Evolutionary conservation across 768 basidiomycete genomes (phyloP), one percentile per base, ranked within the genome.

Genomic region (Suillus occidentalis): DNA sequence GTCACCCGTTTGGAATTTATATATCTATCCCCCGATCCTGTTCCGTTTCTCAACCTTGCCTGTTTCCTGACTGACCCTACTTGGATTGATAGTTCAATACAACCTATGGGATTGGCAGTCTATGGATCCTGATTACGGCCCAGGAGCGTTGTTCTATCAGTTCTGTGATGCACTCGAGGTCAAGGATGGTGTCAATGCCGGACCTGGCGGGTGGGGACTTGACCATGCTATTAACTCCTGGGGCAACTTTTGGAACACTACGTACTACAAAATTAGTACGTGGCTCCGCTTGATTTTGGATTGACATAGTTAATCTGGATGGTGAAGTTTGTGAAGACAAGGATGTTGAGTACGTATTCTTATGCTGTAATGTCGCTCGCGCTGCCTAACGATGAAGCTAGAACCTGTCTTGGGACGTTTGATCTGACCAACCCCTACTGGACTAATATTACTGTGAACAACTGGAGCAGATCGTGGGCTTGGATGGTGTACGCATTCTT

Each of bases 51-150:
- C 55, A 8, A 37, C 5, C 22, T 57, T 36, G 10, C 14, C n/a
- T n/a, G 7, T 12, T n/a, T 58, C 16, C 22, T 25, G 2, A 39
- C 56, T 58, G 16, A 39, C 13, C 16, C 37, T 25, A 5, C 37
- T 25, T 9, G 14, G 22, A 39, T 8, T 14, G 25, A 58, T 36
- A 87, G 61, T 83, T 34, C 2, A 55, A 55, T 6, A 34, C 53
- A 70, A 79, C 88, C 12, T 62, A 61, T 87, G 84, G 81, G 87
- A 89, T 62, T 92, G 90, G 90, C 90, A 91, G 69, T 67, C 67
- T 12, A 69, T 91, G 22, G 83, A 85, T 42, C 85, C 86, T 1
- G 76, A 79, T 20, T 72, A 73, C 2, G 87, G 86, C 6, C 77
- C 77, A 13, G 72, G 70, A 13, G 68, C 70, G 0, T 40, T 67